Evolutionary conservation across 2,329 filamentous ascomycete species (phyloP).

Genomic region (Apiospora rasikravindrae): DNA sequence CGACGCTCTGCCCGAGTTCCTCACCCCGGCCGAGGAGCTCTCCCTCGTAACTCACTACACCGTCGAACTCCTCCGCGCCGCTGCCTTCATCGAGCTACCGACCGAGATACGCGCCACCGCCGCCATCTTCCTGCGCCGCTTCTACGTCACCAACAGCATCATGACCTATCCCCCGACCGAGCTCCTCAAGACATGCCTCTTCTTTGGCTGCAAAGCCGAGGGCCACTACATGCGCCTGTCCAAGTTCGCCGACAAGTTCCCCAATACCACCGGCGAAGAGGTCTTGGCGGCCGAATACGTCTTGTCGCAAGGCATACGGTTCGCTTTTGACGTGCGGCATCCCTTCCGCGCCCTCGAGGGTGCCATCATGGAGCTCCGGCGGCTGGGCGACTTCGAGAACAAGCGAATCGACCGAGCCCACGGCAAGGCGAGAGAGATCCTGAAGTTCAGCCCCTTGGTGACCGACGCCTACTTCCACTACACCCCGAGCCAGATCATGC

Average conservation of each 20-base stretch:
- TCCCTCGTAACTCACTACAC: conserved; percentile 81
- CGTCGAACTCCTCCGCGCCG: conserved; percentile 61
- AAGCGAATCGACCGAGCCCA: conserved; percentile 66
- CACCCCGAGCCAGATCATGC: conserved; percentile 91
- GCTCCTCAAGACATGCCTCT: conserved; percentile 87
- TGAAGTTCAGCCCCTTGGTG: conserved; percentile 80
- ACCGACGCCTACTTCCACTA: conserved; percentile 98
- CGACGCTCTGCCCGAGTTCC: conserved; percentile 70
- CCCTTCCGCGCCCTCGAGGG: conserved; percentile 89
- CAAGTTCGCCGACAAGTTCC: conserved; percentile 72
- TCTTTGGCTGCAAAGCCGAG: conserved; percentile 93
- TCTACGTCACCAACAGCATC: conserved; percentile 93
- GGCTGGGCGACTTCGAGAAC: conserved; percentile 66
- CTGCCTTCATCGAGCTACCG: conserved; percentile 56
- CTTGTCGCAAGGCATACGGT: conserved; percentile 88
- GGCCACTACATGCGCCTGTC: conserved; percentile 72
- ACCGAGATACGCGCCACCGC: conserved; percentile 72
- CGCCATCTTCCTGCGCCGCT: conserved; percentile 87
- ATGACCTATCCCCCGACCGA: conserved; percentile 95
- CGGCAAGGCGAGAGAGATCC: conserved; percentile 70
- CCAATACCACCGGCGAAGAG: conserved; percentile 75
- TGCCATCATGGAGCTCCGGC: conserved; percentile 79
- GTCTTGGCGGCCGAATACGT: conserved; percentile 92
- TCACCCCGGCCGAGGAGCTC: conserved; percentile 83
- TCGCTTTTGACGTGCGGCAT: conserved; percentile 91